Evolutionary conservation across 176 grass and related monocot genomes (phyloP).

Genomic region (Zoysia japonica): DNA sequence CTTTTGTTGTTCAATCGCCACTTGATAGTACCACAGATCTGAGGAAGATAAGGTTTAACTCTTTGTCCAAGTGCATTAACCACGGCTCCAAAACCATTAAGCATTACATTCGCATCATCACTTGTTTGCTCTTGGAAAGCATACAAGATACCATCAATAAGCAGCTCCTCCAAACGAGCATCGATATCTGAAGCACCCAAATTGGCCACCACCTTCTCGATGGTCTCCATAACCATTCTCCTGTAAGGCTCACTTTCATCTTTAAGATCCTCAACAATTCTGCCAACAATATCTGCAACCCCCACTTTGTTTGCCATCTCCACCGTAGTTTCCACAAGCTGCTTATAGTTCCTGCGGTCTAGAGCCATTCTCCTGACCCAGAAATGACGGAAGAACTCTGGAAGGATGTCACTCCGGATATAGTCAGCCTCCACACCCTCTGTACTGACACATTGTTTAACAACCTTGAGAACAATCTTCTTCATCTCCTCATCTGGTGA

Average conservation of each 20-base stretch:
- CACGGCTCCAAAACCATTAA: conserved; percentile 98
- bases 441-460: conserved; percentile 97
- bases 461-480: conserved; percentile 97
- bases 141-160: conserved; percentile 96
- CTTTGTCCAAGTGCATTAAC: conserved; percentile 87
- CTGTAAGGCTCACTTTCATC: conserved; percentile 96
- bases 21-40: conserved; percentile 99
- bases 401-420: conserved; percentile 83
- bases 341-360: conserved; percentile 94
- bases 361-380: conserved; percentile 96
- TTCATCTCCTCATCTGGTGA: conserved; percentile 99
- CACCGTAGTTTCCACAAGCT: conserved; percentile 94
- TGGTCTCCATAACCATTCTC: conserved; percentile 99
- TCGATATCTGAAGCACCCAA: conserved; percentile 96
- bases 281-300: conserved; percentile 86
- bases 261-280: conserved; percentile 93
- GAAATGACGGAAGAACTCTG: conserved; percentile 84
- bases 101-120: conserved; percentile 99
- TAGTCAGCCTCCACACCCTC: conserved; percentile 97
- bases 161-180: conserved; percentile 84
- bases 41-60: conserved; percentile 93
- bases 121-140: conserved; percentile 99
- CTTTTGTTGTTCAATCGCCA: conserved; percentile 98
- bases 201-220: conserved; percentile 95
- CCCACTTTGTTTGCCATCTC: conserved; percentile 98